Conservation (phyloP, 164 flowering plant species). For the Vitis vinifera region ASM3070453v1 NC_081813.1:3468001-3468500, state of each 20-base stretch:
- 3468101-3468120: neutral
- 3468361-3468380: neutral
- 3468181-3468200: no score
- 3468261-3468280: no score
- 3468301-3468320: neutral
- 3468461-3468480: neutral
- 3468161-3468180: neutral
- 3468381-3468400: slow-evolving; percentile 1
- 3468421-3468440: slow-evolving; percentile 5
- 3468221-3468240: no score
- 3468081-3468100: neutral
- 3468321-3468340: neutral
- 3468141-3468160: neutral
- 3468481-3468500: slow-evolving; percentile 11
- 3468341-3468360: neutral
- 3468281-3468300: no score
- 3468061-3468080: no score
- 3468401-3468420: neutral
- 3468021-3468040: no score
- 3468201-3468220: no score
- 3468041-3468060: no score
- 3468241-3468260: no score
- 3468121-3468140: neutral
- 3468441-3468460: neutral
- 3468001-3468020: no score